Evolutionary conservation across 352 stramenopile genomes (phyloP).

Genomic region (Pythium rhizo-oryzae): DNA sequence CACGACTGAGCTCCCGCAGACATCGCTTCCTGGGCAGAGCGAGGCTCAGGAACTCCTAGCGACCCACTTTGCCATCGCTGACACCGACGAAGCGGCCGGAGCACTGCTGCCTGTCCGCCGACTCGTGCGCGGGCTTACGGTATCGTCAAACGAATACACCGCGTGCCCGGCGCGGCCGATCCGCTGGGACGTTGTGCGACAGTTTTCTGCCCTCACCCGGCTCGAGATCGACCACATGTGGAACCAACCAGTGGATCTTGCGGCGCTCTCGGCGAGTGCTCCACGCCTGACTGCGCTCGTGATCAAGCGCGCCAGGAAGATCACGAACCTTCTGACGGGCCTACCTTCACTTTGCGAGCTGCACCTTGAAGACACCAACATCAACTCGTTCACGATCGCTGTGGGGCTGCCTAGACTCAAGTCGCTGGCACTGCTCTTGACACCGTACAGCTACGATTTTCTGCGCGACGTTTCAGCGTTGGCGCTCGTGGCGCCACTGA

Average conservation of each 20-base stretch:
- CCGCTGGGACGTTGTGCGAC: neutral
- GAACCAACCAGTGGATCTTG: neutral
- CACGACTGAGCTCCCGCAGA: neutral
- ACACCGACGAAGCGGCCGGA: neutral
- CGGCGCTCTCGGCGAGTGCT: neutral
- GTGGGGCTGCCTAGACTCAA: neutral
- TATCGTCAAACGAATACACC: neutral
- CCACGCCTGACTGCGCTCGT: neutral
- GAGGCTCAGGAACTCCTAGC: neutral
- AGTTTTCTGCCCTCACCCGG: neutral
- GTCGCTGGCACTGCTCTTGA: neutral
- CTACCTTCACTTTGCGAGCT: neutral
- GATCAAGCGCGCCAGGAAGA: neutral
- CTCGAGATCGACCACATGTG: neutral
- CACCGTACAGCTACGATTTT: neutral
- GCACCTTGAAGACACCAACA: no score
- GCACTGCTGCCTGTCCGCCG: neutral
- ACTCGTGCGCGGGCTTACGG: neutral
- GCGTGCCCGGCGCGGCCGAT: neutral
- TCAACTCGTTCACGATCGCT: neutral
- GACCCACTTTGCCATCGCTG: neutral
- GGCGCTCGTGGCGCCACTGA: neutral
- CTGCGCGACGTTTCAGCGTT: neutral
- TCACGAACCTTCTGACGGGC: neutral
- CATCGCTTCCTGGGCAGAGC: neutral